These are phyloP conservation scores for Alternaria dauci DNA, from an alignment of 2,329 filamentous ascomycete species.

Conservation along the genomic window DNA sequence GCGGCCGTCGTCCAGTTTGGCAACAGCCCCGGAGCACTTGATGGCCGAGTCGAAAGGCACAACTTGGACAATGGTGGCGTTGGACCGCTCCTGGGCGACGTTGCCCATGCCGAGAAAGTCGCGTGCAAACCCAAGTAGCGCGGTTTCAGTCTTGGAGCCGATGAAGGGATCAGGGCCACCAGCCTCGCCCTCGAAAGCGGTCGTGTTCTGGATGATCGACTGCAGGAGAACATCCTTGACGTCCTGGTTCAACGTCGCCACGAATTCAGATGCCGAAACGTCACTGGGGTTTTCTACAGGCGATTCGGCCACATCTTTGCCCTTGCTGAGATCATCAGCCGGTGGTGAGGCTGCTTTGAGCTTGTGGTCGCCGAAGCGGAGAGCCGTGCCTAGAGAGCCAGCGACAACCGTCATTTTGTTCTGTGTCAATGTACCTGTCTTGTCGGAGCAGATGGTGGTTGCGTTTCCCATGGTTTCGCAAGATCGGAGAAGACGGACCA, in stretches of 20 bases:
- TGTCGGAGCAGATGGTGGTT: slow-evolving; percentile 78
- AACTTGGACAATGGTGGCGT: slow-evolving; percentile 65
- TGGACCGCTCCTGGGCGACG: slow-evolving; percentile 68
- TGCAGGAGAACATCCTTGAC: slow-evolving; percentile 67
- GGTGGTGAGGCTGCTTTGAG: slow-evolving; percentile 31
- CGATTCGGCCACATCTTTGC: slow-evolving; percentile 41
- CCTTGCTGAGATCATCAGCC: slow-evolving; percentile 43
- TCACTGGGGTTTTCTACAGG: slow-evolving; percentile 55
- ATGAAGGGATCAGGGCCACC: slow-evolving; percentile 64
- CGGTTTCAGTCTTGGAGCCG: slow-evolving; percentile 81
- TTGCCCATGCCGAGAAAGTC: slow-evolving; percentile 71
- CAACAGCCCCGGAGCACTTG: slow-evolving; percentile 74
- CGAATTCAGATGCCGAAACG: slow-evolving; percentile 63
- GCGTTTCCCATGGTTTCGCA: slow-evolving; percentile 78
- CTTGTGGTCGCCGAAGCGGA: slow-evolving; percentile 62
- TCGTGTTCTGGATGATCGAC: slow-evolving; percentile 57
- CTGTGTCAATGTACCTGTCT: slow-evolving; percentile 52
- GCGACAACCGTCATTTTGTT: slow-evolving; percentile 71
- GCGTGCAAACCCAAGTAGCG: slow-evolving; percentile 73
- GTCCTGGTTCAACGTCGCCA: slow-evolving; percentile 59
- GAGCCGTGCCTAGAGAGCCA: slow-evolving; percentile 69
- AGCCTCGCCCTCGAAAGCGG: slow-evolving; percentile 54
- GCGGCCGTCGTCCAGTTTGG: slow-evolving; percentile 63
- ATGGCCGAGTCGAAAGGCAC: slow-evolving; percentile 69
- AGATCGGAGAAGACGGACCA: slow-evolving; percentile 72